Evolutionary conservation across 2,329 filamentous ascomycete genomes (phyloP).

Genomic region (Colletotrichum agaves): DNA sequence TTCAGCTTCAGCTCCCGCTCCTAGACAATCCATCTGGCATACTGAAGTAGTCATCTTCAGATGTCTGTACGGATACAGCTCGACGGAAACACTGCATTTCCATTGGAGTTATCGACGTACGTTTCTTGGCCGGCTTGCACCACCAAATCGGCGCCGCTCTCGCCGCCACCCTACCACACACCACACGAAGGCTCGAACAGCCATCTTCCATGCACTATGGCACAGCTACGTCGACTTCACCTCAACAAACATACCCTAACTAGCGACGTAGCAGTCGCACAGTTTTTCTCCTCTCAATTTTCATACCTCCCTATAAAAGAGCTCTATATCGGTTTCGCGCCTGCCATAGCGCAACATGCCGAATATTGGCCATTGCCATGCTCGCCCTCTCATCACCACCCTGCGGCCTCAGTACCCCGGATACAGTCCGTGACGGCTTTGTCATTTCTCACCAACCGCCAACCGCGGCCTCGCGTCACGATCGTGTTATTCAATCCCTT

Average conservation of each 20-base stretch:
- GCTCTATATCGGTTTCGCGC: background rate
- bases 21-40: slow-evolving; percentile 15
- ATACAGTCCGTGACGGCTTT: background rate
- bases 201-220: background rate
- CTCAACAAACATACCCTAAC: background rate
- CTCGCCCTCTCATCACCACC: background rate
- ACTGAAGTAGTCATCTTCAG: background rate
- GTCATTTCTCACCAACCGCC: slow-evolving; percentile 17
- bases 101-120: background rate
- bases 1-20: background rate
- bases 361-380: no score
- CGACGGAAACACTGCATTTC: background rate
- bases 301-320: no score
- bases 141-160: background rate
- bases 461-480: slow-evolving; percentile 17
- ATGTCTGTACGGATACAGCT: background rate
- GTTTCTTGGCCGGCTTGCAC: background rate
- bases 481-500: slow-evolving; percentile 20
- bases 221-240: background rate
- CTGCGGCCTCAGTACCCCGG: slow-evolving; percentile 14
- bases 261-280: slow-evolving; percentile 10
- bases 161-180: background rate
- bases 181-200: background rate
- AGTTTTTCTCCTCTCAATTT: no score
- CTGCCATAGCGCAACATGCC: background rate